Base-by-base conservation (phyloP, 2,329 filamentous ascomycete species). In the Thelonectria rubi region DNA sequence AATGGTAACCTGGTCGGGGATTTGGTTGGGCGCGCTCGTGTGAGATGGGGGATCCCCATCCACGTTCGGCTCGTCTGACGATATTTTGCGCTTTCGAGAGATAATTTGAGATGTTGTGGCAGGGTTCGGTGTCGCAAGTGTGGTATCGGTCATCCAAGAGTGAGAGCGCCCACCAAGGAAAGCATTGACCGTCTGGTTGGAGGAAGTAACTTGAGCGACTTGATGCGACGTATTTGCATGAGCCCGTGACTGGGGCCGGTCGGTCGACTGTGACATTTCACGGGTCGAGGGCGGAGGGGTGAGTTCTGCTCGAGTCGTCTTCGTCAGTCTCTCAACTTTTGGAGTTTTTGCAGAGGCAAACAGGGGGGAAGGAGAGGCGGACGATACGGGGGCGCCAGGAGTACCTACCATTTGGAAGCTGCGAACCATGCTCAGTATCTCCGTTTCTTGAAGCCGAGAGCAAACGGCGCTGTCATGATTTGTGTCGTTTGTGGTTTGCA, bases 121-220 rank as follows among this genome's bases (percentile, higher is more conserved):
- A 37, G 30, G 11, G 42, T 60, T 63, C 57, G 57, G 47, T 52
- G 54, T 58, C 39, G 63, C 42, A 24, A 56, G 48, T 46, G 52
- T 37, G 42, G 58, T 61, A 50, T 62, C 55, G 30, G 62, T 64
- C 69, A 75, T 73, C 74, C 74, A 75, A 47, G 70, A 58, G 21
- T 45, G 77, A 58, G 72, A 73, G 45, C 73, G 75, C 49, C 74
- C 72, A 42, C 78, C 76, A 20, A 80, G 68, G 64, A 79, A 79
- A 24, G 73, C 62, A 60, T 80, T 78, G 54, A 79, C 54, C 1
- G 80, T 81, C 47, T 76, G 74, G 67, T 82, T 82, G 5, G 77
- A 77, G 21, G 74, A 74, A 24, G 76, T 75, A 60, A 80, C 72
- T 62, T 77, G 75, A 40, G 52, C 62, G 52, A 65, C 46, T 49